Conservation (phyloP, 768 basidiomycete species). For the Xerocomellus intermedius region DNA sequence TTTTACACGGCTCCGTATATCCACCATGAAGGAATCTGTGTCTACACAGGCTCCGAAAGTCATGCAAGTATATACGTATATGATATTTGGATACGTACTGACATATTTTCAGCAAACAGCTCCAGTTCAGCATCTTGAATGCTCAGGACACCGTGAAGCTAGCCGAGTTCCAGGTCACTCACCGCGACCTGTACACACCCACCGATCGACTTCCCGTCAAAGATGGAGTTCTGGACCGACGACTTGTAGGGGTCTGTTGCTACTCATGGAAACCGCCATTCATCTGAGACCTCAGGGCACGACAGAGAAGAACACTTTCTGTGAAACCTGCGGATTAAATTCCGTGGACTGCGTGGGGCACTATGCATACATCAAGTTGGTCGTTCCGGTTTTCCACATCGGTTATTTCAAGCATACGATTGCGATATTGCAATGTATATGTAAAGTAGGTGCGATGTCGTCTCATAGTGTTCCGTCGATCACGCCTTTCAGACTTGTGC, state of each 20-base stretch:
- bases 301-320: conserved; percentile 87
- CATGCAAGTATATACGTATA: conserved; percentile 49
- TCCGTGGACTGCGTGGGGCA: conserved; percentile 97
- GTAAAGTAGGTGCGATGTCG: conserved; percentile 61
- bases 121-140: conserved; percentile 93
- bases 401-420: conserved; percentile 98
- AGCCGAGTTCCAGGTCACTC: conserved; percentile 94
- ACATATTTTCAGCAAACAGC: conserved; percentile 67
- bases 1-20: not conserved
- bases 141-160: conserved; percentile 95
- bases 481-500: conserved; percentile 72
- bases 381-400: conserved; percentile 96
- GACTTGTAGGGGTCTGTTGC: conserved; percentile 58
- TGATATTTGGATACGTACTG: not conserved
- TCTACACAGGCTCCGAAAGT: conserved; percentile 79
- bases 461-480: not conserved
- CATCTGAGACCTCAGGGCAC: conserved; percentile 63
- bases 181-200: conserved; percentile 86
- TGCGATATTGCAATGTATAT: conserved; percentile 89
- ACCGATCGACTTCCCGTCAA: conserved; percentile 82
- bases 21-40: conserved; percentile 72
- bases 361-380: conserved; percentile 97
- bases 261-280: not conserved
- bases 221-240: conserved; percentile 89
- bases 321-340: conserved; percentile 91